phyloP scores from a whole-genome alignment of 129 eudicot genomes.

The Flaveria bidentis region DNA sequence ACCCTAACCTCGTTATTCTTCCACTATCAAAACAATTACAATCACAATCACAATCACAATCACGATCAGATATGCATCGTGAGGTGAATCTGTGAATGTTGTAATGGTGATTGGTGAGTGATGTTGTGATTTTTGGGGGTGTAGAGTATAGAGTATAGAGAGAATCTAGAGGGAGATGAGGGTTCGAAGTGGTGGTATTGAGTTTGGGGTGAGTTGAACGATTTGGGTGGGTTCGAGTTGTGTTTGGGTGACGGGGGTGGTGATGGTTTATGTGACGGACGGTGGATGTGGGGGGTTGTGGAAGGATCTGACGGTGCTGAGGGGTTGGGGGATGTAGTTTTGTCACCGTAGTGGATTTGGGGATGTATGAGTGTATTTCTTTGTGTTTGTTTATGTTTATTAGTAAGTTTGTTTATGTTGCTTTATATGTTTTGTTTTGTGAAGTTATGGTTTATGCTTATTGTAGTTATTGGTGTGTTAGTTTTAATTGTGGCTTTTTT shows the following conservation, averaged over 20 bases:
- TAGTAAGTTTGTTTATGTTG: no score
- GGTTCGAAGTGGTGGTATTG: background rate
- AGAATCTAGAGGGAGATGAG: background rate
- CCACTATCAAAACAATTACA: constrained; percentile 7
- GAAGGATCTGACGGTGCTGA: background rate
- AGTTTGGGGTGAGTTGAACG: constrained; percentile 7
- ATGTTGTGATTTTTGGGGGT: constrained; percentile 13
- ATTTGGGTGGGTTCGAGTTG: background rate
- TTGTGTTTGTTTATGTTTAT: no score
- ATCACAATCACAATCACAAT: constrained; percentile 13
- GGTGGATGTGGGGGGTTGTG: background rate
- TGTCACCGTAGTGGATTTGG: background rate
- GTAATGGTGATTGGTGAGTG: constrained; percentile 29
- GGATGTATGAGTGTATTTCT: no score
- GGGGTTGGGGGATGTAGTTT: background rate
- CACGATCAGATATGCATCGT: constrained; percentile 35
- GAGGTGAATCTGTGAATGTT: constrained; percentile 24
- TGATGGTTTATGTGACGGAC: background rate
- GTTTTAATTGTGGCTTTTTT: no score
- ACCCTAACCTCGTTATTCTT: constrained; percentile 33
- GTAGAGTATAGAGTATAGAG: background rate
- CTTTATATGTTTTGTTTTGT: no score
- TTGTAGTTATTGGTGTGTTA: no score
- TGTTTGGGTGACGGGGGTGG: background rate
- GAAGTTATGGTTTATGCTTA: no score